Evolutionary conservation across 768 basidiomycete species (phyloP).

Genomic region (Rhodosporidiobolus odoratus): DNA sequence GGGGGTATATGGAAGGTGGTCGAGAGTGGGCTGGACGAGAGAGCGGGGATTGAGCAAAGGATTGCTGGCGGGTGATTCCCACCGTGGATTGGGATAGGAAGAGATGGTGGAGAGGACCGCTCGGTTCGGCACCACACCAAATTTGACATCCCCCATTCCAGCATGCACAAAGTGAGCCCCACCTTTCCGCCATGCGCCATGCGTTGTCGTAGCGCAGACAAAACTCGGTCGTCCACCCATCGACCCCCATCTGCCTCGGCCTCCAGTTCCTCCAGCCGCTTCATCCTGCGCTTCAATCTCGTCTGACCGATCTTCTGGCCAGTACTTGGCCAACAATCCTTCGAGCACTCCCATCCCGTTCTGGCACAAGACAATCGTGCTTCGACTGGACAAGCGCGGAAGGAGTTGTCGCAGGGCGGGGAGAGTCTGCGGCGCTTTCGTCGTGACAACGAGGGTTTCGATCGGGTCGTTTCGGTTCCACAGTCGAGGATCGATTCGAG

Average conservation of each 20-base stretch:
- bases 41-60: conserved; percentile 39
- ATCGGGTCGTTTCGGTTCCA: conserved; percentile 50
- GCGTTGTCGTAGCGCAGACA: conserved; percentile 73
- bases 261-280: neutral
- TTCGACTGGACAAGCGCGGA: conserved; percentile 59
- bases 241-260: neutral
- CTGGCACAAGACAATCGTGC: conserved; percentile 85
- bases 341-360: conserved; percentile 95
- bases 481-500: conserved; percentile 14
- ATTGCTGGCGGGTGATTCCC: conserved; percentile 21
- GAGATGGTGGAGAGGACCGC: conserved; percentile 43
- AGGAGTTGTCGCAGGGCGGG: conserved; percentile 57
- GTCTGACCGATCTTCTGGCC: conserved; percentile 54
- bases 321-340: conserved; percentile 60
- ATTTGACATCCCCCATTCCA: conserved; percentile 65
- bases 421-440: conserved; percentile 67
- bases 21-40: conserved; percentile 28
- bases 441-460: conserved; percentile 71
- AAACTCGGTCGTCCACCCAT: conserved; percentile 72
- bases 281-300: neutral
- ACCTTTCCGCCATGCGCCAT: conserved; percentile 63
- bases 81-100: neutral
- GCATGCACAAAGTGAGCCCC: conserved; percentile 61
- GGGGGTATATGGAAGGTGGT: conserved; percentile 30
- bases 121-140: conserved; percentile 71